Conservation (phyloP, 768 basidiomycete genomes). For the Phlegmacium glaucopus region DNA sequence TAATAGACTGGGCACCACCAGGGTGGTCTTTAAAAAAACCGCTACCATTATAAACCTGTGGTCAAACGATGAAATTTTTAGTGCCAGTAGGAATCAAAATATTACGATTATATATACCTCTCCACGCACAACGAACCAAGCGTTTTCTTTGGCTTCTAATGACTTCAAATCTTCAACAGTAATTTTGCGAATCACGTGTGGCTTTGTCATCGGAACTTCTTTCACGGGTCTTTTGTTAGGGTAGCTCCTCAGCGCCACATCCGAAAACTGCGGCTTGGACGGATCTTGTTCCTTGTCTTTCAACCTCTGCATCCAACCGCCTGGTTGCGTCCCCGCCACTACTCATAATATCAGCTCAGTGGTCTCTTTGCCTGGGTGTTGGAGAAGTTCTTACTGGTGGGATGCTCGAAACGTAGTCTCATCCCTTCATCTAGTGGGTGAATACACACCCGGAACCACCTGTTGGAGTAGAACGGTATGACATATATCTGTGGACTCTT, state of each 20-base stretch:
- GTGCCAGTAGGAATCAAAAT: neutral
- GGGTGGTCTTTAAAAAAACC: constrained; percentile 54
- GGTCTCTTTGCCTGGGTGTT: neutral
- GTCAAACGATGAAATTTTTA: neutral
- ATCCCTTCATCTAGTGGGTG: constrained; percentile 28
- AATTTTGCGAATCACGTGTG: constrained; percentile 41
- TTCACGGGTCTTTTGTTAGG: constrained; percentile 8
- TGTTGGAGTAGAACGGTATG: constrained; percentile 18
- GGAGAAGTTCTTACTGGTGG: constrained; percentile 31
- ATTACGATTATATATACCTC: constrained; percentile 27
- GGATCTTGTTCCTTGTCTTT: constrained; percentile 44
- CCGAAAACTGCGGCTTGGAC: constrained; percentile 35
- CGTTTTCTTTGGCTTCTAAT: constrained; percentile 28
- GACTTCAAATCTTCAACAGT: constrained; percentile 39
- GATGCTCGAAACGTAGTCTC: constrained; percentile 54
- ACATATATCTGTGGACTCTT: neutral
- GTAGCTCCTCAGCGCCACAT: neutral
- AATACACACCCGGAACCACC: constrained; percentile 58
- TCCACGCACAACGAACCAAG: constrained; percentile 54
- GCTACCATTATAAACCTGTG: constrained; percentile 48
- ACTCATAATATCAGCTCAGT: neutral
- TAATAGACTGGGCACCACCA: constrained; percentile 53
- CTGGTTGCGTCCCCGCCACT: constrained; percentile 40
- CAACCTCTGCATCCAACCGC: constrained; percentile 64
- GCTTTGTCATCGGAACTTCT: constrained; percentile 39